Evolutionary conservation across 345 rosid genomes (phyloP), one percentile per base, ranked within the genome.

Genomic region (Nephelium lappaceum): DNA sequence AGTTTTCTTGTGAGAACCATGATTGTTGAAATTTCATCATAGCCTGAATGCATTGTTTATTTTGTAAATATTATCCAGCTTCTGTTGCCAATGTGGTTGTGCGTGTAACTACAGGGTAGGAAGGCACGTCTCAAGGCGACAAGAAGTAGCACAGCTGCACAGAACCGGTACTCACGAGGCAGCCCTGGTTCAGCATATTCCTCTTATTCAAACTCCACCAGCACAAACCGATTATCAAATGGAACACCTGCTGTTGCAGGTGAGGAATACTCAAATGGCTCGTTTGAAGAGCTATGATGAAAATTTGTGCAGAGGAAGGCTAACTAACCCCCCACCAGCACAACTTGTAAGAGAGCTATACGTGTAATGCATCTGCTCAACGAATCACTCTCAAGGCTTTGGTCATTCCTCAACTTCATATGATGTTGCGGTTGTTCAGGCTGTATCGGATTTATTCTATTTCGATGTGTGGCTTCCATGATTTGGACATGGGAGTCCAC

Each of bases 121-220:
- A 95, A 91, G 89, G 93, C 98, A 67, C 95, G 97, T 5, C 85
- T 74, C 9, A 93, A 91, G 86, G 84, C 83, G 36, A 90, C 94
- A 14, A 89, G 98, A 87, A 96, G 93, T 69, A 88, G 89, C 83
- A 84, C 95, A 8, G 91, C 94, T 69, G 86, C 93, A n/a, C 93
- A 89, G 88, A 93, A 85, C 83, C 88, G 93, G 80, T 68, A 86
- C 75, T 72, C 97, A 58, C 86, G 87, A 76, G 91, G 88, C 81
- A 89, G 88, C 85, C 86, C 86, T 78, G 88, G 81, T 86, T 86
- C 89, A 24, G 76, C 88, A 61, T 84, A 82, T 79, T 31, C 36
- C 36, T 83, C 92, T 5, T 86, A 87, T 81, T 78, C 91, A 42
- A 90, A 82, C 85, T 84, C 91, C 49, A 80, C 81, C 51, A 72